Percentiles rank a stretch among this genome's conserved stretches.
These are phyloP conservation scores for Cucumis melo DNA, from an alignment of 306 rosid genomes.

Conservation along the genomic window DNA sequence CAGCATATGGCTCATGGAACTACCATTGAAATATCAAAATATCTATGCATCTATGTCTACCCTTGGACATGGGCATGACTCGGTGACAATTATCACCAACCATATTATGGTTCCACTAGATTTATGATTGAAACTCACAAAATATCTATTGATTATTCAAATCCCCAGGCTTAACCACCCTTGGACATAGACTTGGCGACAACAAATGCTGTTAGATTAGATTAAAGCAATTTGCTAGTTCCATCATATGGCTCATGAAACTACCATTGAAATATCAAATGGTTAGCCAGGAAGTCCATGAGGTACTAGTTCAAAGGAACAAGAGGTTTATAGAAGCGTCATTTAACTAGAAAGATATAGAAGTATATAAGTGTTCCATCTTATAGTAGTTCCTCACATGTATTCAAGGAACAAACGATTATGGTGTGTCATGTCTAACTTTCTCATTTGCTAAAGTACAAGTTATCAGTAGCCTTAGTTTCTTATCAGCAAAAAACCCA, in stretches of 20 bases:
- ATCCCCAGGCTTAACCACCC: background rate
- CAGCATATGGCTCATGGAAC: background rate
- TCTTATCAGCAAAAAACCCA: background rate
- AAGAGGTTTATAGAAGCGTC: background rate
- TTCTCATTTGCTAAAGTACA: background rate
- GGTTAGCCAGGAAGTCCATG: background rate
- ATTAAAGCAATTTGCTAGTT: background rate
- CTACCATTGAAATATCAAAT: background rate
- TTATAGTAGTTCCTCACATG: background rate
- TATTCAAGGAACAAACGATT: background rate
- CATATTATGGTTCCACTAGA: background rate
- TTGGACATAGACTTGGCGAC: background rate
- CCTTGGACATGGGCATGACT: too few relatives aligned
- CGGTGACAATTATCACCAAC: too few relatives aligned
- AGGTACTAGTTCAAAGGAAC: background rate
- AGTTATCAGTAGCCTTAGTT: background rate
- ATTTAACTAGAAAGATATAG: too few relatives aligned
- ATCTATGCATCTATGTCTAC: too few relatives aligned
- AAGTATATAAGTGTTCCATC: background rate
- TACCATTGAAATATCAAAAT: background rate
- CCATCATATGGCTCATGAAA: background rate
- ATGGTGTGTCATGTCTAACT: background rate
- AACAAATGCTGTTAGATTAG: background rate
- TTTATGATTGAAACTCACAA: background rate
- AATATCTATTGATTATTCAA: background rate